Evolutionary conservation across 163 green algal species (phyloP), one percentile per base, ranked within the genome.

Genomic region (Volvox carteri): DNA sequence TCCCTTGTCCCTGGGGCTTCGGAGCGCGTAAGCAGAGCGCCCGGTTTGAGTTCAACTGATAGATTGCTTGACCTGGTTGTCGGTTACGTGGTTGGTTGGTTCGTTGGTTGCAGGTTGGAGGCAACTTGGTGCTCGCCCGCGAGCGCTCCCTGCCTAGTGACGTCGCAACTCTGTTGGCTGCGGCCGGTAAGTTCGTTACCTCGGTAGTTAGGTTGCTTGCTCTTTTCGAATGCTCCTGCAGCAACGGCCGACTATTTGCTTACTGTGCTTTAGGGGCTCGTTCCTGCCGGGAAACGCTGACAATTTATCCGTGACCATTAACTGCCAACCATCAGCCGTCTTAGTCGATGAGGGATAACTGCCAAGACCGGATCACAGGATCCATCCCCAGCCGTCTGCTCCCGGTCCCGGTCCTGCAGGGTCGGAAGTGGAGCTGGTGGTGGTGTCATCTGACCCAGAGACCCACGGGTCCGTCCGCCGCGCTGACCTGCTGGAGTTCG

Each of bases 51-150:
- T n/a, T n/a, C n/a, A n/a, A n/a, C n/a, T n/a, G n/a, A n/a, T n/a
- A n/a, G n/a, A n/a, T n/a, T n/a, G n/a, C n/a, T n/a, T n/a, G n/a
- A 44, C 4, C 14, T 73, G 62, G 62, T 73, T 8, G 62, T 41
- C n/a, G n/a, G n/a, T n/a, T n/a, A n/a, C n/a, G n/a, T n/a, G n/a
- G n/a, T n/a, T n/a, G n/a, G n/a, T n/a, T 73, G 62, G 62, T 30
- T 68, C 6, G 58, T 30, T 52, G 35, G n/a, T 52, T 33, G n/a
- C 78, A 86, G 78, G 78, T 86, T 14, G 96, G 94, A 19, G 96
- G 96, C 76, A 96, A 97, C 91, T 85, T 97, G 46, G 91, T 90
- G 37, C 88, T 97, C 76, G 58, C 92, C 4, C 68, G 83, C 21
- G 39, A 78, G 16, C 77, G 86, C 30, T 77, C 39, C 3, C 94